Evolutionary conservation across 176 grass and related monocot genomes (phyloP).

Genomic region (Juncus inflexus): DNA sequence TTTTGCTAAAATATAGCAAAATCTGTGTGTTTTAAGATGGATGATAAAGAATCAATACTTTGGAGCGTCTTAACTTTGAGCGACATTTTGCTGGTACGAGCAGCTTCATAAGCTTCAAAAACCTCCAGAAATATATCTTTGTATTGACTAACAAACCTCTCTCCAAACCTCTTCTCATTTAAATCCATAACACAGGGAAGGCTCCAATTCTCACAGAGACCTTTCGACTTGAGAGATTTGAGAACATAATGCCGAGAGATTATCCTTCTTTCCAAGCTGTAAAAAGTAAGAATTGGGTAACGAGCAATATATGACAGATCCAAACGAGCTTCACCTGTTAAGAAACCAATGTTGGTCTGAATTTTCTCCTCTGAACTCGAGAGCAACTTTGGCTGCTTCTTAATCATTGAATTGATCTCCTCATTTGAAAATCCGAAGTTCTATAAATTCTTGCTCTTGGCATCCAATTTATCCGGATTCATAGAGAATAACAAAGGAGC

Average conservation of each 20-base stretch:
- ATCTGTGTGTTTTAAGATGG: too few species aligned
- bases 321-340: constrained; percentile 12
- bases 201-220: constrained; percentile 10
- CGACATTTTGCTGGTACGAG: constrained; percentile 1
- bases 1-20: too few species aligned
- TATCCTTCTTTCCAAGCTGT: constrained; percentile 23
- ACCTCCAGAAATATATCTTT: constrained; percentile 28
- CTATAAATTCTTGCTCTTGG: constrained; percentile 6
- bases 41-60: too few species aligned
- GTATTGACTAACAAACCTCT: constrained; percentile 28
- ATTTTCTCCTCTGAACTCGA: not conserved
- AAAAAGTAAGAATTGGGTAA: constrained; percentile 3
- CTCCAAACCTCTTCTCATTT: constrained; percentile 5
- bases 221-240: constrained; percentile 35
- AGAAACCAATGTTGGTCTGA: constrained; percentile 20
- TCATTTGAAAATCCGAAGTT: constrained; percentile 36
- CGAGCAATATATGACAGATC: not conserved
- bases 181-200: not conserved
- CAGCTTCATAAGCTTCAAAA: constrained; percentile 24
- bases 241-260: constrained; percentile 15
- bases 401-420: not conserved
- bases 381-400: constrained; percentile 17
- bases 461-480: constrained; percentile 8
- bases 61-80: too few species aligned
- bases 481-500: not conserved